Percentiles rank a stretch among this genome's conserved stretches.
phyloP scores from a whole-genome alignment of 1,284 basidiomycete genomes.

The Sporisorium sorghi region DNA sequence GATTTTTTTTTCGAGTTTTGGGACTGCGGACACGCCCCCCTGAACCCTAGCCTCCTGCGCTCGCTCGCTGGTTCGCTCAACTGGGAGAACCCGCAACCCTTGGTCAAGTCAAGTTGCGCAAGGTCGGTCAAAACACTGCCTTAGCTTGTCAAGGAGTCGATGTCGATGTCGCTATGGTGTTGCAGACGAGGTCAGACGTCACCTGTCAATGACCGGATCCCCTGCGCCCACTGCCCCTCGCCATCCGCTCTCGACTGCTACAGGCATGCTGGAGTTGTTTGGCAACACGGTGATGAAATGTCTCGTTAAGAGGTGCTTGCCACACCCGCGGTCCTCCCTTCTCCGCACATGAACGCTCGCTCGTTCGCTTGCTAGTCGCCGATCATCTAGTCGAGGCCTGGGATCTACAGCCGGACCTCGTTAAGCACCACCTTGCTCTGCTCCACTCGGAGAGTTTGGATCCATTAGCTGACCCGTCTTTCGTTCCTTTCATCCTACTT shows the following conservation, averaged over 20 bases:
- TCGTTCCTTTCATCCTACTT: slow-evolving; percentile 5
- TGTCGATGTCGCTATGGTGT: not conserved
- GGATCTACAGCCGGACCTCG: slow-evolving; percentile 20
- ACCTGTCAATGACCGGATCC: slow-evolving; percentile 9
- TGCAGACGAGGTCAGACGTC: not conserved
- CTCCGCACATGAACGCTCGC: slow-evolving; percentile 6
- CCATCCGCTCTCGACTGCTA: slow-evolving; percentile 8
- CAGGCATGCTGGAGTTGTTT: slow-evolving; percentile 3
- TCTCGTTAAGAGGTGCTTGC: slow-evolving; percentile 7
- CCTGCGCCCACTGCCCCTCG: slow-evolving; percentile 23
- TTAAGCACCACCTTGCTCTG: slow-evolving; percentile 18
- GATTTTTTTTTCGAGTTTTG: slow-evolving; percentile 7
- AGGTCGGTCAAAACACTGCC: slow-evolving; percentile 1
- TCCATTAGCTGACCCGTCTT: slow-evolving; percentile 6
- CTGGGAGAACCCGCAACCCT: slow-evolving; percentile 18
- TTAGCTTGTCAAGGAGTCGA: not conserved
- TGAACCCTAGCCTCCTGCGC: not conserved
- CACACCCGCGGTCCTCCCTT: slow-evolving; percentile 8
- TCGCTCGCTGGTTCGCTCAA: not conserved
- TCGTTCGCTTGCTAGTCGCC: slow-evolving; percentile 14
- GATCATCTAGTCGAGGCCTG: slow-evolving; percentile 11
- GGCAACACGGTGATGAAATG: not conserved
- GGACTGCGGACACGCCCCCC: not conserved
- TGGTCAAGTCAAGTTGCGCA: slow-evolving; percentile 26
- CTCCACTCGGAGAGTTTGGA: not conserved